Percentiles rank a stretch among this genome's conserved stretches.
phyloP scores from a whole-genome alignment of 2,329 filamentous ascomycete species.

The Ceratocystis cacaofunesta region DNA sequence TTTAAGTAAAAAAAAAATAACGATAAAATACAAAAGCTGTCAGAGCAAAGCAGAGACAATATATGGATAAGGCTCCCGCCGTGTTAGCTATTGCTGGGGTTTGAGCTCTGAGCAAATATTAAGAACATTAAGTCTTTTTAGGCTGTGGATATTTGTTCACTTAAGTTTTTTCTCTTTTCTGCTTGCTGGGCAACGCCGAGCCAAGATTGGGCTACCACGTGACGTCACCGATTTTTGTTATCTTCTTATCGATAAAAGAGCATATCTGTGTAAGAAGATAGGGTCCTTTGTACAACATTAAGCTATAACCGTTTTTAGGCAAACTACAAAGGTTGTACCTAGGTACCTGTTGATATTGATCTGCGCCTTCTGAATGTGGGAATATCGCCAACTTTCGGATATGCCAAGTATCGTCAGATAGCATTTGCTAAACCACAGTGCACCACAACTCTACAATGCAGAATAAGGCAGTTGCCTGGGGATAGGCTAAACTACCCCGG shows the following conservation, averaged over 20 bases:
- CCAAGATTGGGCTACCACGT: background rate
- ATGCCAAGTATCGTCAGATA: background rate
- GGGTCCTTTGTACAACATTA: background rate
- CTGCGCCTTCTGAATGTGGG: too few species aligned
- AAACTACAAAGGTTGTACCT: too few species aligned
- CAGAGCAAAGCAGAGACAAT: background rate
- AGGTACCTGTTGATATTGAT: too few species aligned
- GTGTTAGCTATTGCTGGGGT: background rate
- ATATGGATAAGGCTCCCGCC: background rate
- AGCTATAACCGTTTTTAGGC: background rate
- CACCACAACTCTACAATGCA: background rate
- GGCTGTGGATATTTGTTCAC: conserved; percentile 1
- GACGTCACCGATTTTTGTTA: background rate
- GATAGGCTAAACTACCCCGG: background rate
- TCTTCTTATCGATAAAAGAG: background rate
- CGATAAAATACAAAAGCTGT: background rate
- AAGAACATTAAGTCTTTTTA: background rate
- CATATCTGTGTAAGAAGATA: background rate
- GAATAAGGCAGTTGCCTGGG: background rate
- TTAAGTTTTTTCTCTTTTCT: background rate
- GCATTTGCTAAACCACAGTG: background rate
- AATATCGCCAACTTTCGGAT: too few species aligned
- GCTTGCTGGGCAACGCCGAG: background rate
- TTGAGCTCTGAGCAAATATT: background rate
- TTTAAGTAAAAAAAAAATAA: background rate